Conservation (phyloP, 495 filamentous ascomycete species). For the Penicillium parvum region DNA sequence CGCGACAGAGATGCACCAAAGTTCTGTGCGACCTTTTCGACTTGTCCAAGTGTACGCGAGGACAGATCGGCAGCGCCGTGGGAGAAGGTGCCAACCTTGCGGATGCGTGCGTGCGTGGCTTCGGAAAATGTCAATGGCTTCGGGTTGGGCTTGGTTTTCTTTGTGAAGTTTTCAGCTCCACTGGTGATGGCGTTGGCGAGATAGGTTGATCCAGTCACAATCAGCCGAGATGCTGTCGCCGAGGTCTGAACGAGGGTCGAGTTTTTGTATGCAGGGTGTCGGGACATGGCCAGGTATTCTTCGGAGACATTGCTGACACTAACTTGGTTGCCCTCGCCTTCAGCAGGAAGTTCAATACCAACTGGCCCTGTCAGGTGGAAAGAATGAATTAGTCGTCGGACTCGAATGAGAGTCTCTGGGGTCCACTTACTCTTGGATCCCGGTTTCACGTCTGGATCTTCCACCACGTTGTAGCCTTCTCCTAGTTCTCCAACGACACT, state of each 20-base stretch:
- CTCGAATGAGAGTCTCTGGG: neutral
- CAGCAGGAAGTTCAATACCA: constrained; percentile 76
- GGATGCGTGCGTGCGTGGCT: constrained; percentile 74
- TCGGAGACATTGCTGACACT: constrained; percentile 69
- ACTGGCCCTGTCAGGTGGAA: constrained; percentile 64
- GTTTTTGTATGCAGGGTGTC: constrained; percentile 84
- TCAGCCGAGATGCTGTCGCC: constrained; percentile 83
- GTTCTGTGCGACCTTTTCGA: constrained; percentile 79
- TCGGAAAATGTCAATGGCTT: constrained; percentile 87
- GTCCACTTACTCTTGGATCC: constrained; percentile 76
- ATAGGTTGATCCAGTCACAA: constrained; percentile 79
- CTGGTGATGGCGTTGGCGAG: constrained; percentile 69
- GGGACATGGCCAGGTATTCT: constrained; percentile 74
- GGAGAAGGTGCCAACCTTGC: constrained; percentile 80
- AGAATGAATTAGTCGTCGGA: constrained; percentile 11
- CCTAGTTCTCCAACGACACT: constrained; percentile 88
- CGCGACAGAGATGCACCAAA: constrained; percentile 69
- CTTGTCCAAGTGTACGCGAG: constrained; percentile 79
- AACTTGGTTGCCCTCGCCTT: constrained; percentile 65
- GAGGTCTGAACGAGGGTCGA: constrained; percentile 86
- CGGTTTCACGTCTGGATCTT: constrained; percentile 63
- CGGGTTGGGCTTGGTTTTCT: constrained; percentile 65
- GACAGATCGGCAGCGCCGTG: constrained; percentile 71
- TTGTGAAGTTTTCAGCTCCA: constrained; percentile 75
- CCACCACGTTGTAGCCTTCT: constrained; percentile 76